phyloP scores from a whole-genome alignment of 2,329 filamentous ascomycete species.

The Eutypa lata region DNA sequence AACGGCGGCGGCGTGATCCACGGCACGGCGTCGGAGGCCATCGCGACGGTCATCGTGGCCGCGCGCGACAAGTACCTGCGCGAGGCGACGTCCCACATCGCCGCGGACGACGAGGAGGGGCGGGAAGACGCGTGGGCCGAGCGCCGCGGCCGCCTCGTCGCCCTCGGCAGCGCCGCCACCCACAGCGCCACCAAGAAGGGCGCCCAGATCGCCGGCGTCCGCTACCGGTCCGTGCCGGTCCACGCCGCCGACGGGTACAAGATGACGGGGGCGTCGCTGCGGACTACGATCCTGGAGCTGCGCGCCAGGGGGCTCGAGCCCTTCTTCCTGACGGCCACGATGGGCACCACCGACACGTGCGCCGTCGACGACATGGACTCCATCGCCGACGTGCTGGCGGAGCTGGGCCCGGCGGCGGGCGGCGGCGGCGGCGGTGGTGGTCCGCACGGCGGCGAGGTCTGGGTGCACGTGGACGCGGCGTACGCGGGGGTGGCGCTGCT shows the following conservation, averaged over 20 bases:
- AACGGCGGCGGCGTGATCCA: conserved; percentile 89
- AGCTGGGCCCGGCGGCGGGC: conserved; percentile 17
- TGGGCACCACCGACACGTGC: conserved; percentile 87
- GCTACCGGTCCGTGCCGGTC: conserved; percentile 69
- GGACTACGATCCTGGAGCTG: conserved; percentile 60
- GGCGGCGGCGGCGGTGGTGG: conserved; percentile 18
- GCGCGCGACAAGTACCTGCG: conserved; percentile 77
- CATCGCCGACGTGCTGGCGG: conserved; percentile 53
- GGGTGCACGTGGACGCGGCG: conserved; percentile 92
- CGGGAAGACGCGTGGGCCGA: conserved; percentile 68
- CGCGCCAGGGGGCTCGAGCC: conserved; percentile 70
- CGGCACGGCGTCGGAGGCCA: conserved; percentile 82
- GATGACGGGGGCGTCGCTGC: conserved; percentile 64
- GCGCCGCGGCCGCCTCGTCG: conserved; percentile 70
- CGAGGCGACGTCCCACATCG: conserved; percentile 51
- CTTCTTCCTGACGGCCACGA: conserved; percentile 79
- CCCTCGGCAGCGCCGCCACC: conserved; percentile 72
- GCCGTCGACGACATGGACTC: conserved; percentile 78
- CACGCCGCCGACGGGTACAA: conserved; percentile 61
- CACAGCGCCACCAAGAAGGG: conserved; percentile 88
- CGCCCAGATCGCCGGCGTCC: conserved; percentile 80
- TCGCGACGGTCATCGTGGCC: conserved; percentile 82
- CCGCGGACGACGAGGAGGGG: conserved; percentile 43
- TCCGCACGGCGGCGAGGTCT: conserved; percentile 53
- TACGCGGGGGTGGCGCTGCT: conserved; percentile 86